phyloP scores from a whole-genome alignment of 2,329 filamentous ascomycete genomes.

The Colletotrichum somersetense region DNA sequence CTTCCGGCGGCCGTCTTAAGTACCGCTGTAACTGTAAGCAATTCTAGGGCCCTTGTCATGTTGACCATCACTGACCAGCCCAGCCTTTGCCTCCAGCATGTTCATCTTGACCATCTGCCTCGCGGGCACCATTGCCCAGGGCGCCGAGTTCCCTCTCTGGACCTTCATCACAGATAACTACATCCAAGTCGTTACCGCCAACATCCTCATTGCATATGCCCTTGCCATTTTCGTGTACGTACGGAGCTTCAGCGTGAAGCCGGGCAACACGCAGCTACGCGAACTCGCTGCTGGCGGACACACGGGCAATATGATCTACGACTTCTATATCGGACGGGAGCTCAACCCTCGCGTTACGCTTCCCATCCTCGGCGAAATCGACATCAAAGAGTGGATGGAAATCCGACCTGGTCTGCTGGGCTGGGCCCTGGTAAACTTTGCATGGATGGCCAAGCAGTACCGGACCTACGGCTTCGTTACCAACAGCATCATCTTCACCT shows the following conservation, averaged over 20 bases:
- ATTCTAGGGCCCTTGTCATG: neutral
- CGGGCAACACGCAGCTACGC: conserved; percentile 78
- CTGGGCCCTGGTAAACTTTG: conserved; percentile 87
- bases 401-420: conserved; percentile 91
- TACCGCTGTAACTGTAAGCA: conserved; percentile 83
- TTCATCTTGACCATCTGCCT: conserved; percentile 78
- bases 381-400: conserved; percentile 92
- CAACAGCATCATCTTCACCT: conserved; percentile 86
- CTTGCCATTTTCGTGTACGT: conserved; percentile 85
- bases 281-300: conserved; percentile 86
- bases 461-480: conserved; percentile 85
- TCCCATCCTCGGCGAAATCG: conserved; percentile 85
- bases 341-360: conserved; percentile 88
- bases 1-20: conserved; percentile 78
- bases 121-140: conserved; percentile 81
- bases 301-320: conserved; percentile 88
- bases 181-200: conserved; percentile 84
- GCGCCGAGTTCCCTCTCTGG: conserved; percentile 89
- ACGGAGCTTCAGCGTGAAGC: conserved; percentile 83
- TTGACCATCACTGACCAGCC: neutral
- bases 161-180: conserved; percentile 94
- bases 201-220: conserved; percentile 79
- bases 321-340: conserved; percentile 95
- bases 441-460: conserved; percentile 90
- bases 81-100: conserved; percentile 82